Percentiles rank a stretch among this genome's conserved stretches.
Conservation (phyloP, 2,329 filamentous ascomycete genomes). For the Fusarium tricinctum region DNA sequence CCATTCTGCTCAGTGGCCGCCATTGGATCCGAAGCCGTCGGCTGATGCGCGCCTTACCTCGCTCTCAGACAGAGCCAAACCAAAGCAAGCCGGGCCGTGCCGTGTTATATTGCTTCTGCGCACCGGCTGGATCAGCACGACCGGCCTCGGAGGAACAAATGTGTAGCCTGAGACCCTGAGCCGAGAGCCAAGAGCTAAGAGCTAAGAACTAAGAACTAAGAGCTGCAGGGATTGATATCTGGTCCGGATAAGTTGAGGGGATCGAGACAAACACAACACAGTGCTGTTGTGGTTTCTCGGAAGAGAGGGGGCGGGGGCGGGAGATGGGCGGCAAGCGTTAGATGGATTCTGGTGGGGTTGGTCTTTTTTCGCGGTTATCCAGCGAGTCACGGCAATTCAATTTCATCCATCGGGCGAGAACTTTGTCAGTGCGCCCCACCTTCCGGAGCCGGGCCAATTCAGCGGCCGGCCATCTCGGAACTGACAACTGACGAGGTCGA, state of each 20-base stretch:
- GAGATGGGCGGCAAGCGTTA: slow-evolving; percentile 31
- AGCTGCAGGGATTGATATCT: slow-evolving; percentile 9
- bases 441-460: slow-evolving; percentile 24
- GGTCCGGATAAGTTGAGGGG: slow-evolving; percentile 19
- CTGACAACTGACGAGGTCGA: background rate
- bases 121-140: slow-evolving; percentile 1
- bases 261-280: slow-evolving; percentile 35
- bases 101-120: slow-evolving; percentile 16
- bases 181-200: slow-evolving; percentile 5
- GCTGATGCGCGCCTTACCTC: slow-evolving; percentile 8
- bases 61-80: slow-evolving; percentile 18
- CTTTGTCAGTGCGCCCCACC: background rate
- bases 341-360: slow-evolving; percentile 19
- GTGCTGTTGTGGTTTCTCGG: slow-evolving; percentile 34
- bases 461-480: slow-evolving; percentile 13
- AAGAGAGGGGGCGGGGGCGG: slow-evolving; percentile 40
- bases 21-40: slow-evolving; percentile 32
- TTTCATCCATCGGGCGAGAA: slow-evolving; percentile 20
- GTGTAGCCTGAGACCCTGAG: slow-evolving; percentile 1
- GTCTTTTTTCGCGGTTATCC: slow-evolving; percentile 15
- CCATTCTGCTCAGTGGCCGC: slow-evolving; percentile 48
- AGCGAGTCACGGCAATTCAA: slow-evolving; percentile 32
- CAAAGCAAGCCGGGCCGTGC: slow-evolving; percentile 26
- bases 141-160: background rate
- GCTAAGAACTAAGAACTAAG: slow-evolving; percentile 5